Base-by-base conservation (phyloP, 306 rosid species). In the Spatholobus suberectus region DNA sequence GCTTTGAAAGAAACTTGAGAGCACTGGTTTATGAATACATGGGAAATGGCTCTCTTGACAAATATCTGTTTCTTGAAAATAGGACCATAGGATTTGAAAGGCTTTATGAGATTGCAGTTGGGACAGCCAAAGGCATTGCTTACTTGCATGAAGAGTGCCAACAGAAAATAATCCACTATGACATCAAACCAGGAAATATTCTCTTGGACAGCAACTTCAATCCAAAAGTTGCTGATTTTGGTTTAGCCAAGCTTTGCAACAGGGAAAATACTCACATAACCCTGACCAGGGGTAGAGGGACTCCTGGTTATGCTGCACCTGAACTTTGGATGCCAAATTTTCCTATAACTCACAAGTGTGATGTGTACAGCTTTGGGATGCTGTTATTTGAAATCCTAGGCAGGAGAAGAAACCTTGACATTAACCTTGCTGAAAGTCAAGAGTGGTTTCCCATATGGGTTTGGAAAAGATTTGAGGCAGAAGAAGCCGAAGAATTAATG, bases 271-370 rank as follows among this genome's bases (percentile, higher is more conserved):
- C 72, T 35, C 49, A 35, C 17, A 35, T 66, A 65, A 65, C 71
- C 0, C n/a, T 65, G 26, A 34, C 71, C 3, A 18, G 71, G 7
- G 44, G 24, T 1, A 66, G 72, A 6, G 72, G 72, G 0, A 66
- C 72, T 35, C 47, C 27, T 2, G 72, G 72, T n/a, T 66, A 66
- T 66, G 72, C 49, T 66, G 72, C 72, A 35, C 72, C 72, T 35
- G 72, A 66, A 13, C 47, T 66, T 35, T 66, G 72, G 72, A n/a
- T 35, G 72, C 72, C 72, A 14, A 20, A 23, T 15, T 59, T 24
- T 59, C 67, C 67, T 11, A 6, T 59, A 1, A 59, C 37, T 59
- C 67, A 59, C 9, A 59, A 59, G 18, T 59, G 67, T 26, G 67
- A 59, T 26, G 67, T 59, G 26, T 59, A 59, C 6, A 59, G 67